Conservation (phyloP, 2,329 filamentous ascomycete species). For the Alternaria rosae region DNA sequence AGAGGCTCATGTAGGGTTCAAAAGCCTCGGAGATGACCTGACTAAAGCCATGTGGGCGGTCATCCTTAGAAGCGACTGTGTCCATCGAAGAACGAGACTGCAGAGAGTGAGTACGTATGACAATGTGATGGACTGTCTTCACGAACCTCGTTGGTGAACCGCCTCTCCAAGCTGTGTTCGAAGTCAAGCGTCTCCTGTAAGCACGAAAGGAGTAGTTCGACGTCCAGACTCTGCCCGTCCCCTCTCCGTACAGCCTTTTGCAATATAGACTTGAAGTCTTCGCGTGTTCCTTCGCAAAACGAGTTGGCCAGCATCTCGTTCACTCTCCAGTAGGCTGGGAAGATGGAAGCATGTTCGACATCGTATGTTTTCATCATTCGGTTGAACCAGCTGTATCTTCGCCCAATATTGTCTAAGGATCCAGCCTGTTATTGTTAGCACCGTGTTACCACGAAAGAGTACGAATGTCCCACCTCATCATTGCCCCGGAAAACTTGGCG, state of each 20-base stretch:
- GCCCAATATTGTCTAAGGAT: conserved; percentile 93
- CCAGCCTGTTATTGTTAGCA: conserved; percentile 64
- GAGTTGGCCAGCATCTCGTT: conserved; percentile 88
- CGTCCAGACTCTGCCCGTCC: conserved; percentile 82
- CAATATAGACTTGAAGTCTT: conserved; percentile 93
- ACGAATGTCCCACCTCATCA: conserved; percentile 67
- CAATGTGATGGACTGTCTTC: background rate
- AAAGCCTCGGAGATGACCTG: conserved; percentile 96
- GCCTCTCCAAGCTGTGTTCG: conserved; percentile 86
- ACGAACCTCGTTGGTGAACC: conserved; percentile 70
- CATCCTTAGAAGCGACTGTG: conserved; percentile 81
- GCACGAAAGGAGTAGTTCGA: conserved; percentile 86
- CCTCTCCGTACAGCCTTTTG: conserved; percentile 82
- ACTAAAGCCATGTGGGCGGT: conserved; percentile 78
- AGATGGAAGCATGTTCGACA: conserved; percentile 87
- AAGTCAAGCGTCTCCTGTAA: conserved; percentile 97
- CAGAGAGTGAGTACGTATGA: conserved; percentile 23
- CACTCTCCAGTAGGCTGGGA: conserved; percentile 87
- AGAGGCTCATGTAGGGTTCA: conserved; percentile 94
- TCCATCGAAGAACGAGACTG: conserved; percentile 83
- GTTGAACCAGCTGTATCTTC: conserved; percentile 95
- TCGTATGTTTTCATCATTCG: conserved; percentile 96
- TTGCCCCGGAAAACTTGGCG: conserved; percentile 94
- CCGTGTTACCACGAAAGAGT: background rate
- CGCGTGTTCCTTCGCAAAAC: conserved; percentile 93